Evolutionary conservation across 2,329 filamentous ascomycete species (phyloP).

Genomic region (Clathrospora elynae): DNA sequence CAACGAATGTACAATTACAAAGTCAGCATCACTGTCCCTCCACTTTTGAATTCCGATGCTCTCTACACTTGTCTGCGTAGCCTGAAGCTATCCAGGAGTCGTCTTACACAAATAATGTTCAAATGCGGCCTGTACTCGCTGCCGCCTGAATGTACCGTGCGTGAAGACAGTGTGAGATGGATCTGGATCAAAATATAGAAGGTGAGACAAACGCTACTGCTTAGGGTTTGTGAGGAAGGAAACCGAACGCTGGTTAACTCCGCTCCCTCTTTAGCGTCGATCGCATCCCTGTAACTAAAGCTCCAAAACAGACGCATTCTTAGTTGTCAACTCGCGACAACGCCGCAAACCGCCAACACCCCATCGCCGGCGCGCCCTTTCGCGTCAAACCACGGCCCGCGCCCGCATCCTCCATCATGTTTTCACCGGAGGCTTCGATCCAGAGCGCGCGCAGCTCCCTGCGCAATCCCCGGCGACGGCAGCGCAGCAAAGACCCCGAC

Average conservation of each 20-base stretch:
- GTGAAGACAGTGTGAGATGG: no score
- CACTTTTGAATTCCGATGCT: no score
- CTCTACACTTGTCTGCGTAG: no score
- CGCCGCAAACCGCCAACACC: slow-evolving; percentile 25
- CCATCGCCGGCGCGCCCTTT: slow-evolving; percentile 37
- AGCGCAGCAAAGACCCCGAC: slow-evolving; percentile 54
- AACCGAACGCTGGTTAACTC: neutral
- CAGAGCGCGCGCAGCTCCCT: slow-evolving; percentile 47
- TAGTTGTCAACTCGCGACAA: slow-evolving; percentile 25
- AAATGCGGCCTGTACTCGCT: no score
- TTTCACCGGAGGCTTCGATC: slow-evolving; percentile 46
- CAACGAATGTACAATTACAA: slow-evolving; percentile 9
- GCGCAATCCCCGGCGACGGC: slow-evolving; percentile 54
- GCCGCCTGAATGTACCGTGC: no score
- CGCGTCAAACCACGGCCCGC: slow-evolving; percentile 29
- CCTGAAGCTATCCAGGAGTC: no score
- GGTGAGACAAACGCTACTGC: no score
- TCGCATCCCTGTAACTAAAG: slow-evolving; percentile 21
- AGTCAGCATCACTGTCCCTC: no score
- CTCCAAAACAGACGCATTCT: slow-evolving; percentile 23
- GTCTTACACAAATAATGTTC: no score
- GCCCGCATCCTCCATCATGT: slow-evolving; percentile 38
- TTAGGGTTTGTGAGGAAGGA: neutral
- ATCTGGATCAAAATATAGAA: no score
- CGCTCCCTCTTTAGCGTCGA: slow-evolving; percentile 1